phyloP scores from a whole-genome alignment of 1,284 basidiomycete genomes.

The Cutaneotrichosporon dermatis region DNA sequence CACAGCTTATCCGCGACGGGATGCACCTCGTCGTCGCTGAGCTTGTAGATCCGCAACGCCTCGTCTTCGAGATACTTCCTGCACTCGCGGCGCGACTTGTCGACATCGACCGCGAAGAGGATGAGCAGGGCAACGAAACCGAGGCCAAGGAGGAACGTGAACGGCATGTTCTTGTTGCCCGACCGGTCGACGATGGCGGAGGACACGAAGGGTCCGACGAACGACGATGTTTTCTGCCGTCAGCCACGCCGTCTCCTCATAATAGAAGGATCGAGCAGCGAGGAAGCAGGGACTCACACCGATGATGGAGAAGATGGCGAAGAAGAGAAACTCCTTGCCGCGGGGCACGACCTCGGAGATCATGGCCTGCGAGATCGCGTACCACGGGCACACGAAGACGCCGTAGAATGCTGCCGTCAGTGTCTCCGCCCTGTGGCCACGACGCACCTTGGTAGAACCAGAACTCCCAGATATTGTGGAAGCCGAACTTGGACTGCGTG shows the following conservation, averaged over 20 bases:
- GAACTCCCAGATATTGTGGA: constrained; percentile 27
- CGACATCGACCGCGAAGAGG: constrained; percentile 19
- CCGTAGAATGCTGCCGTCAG: constrained; percentile 60
- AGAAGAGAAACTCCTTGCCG: constrained; percentile 43
- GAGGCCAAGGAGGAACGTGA: constrained; percentile 26
- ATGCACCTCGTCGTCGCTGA: constrained; percentile 6
- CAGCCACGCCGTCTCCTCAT: not conserved
- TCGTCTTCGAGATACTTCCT: constrained; percentile 40
- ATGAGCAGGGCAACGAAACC: constrained; percentile 15
- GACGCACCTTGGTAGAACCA: constrained; percentile 52
- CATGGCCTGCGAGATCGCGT: constrained; percentile 52
- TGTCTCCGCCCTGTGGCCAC: too few species aligned
- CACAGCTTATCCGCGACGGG: not conserved
- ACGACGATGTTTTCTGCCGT: constrained; percentile 26
- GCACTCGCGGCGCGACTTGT: constrained; percentile 21
- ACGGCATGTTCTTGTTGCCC: constrained; percentile 22
- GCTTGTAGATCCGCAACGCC: constrained; percentile 31
- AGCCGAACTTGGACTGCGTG: constrained; percentile 20
- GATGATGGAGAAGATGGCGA: constrained; percentile 38
- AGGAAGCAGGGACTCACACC: constrained; percentile 46
- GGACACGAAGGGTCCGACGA: constrained; percentile 25
- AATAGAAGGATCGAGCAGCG: too few species aligned
- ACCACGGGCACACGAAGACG: constrained; percentile 24
- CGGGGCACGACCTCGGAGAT: constrained; percentile 29
- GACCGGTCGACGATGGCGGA: constrained; percentile 24